These are phyloP conservation scores for Globisporangium barbulae DNA, from an alignment of 352 stramenopile genomes.

Conservation along the genomic window DNA sequence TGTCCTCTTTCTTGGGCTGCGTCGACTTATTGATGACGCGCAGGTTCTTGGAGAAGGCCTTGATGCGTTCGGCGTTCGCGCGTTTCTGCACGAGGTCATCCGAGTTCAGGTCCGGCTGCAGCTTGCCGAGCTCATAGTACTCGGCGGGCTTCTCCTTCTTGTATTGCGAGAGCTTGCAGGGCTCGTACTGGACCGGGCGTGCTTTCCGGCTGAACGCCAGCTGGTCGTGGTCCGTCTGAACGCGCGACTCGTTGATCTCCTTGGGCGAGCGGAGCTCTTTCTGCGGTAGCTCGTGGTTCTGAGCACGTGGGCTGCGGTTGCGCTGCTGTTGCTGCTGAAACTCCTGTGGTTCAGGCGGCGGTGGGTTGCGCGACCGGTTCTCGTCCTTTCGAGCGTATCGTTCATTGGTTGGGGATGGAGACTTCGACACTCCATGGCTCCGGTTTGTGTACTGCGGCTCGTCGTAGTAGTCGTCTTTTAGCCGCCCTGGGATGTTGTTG, in stretches of 20 bases:
- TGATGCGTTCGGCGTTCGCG: slow-evolving; percentile 73
- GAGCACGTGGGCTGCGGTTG: slow-evolving; percentile 5
- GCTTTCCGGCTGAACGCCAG: slow-evolving; percentile 78
- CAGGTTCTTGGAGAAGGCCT: slow-evolving; percentile 81
- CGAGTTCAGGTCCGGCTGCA: slow-evolving; percentile 83
- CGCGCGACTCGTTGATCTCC: slow-evolving; percentile 59
- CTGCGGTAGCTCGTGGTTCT: slow-evolving; percentile 1
- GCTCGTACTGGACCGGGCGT: slow-evolving; percentile 71
- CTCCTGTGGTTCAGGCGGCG: background rate
- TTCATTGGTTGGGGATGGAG: slow-evolving; percentile 10
- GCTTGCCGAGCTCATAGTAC: slow-evolving; percentile 89
- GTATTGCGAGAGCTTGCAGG: slow-evolving; percentile 85
- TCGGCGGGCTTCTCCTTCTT: slow-evolving; percentile 78
- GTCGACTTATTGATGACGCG: slow-evolving; percentile 68
- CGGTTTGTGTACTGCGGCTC: slow-evolving; percentile 14
- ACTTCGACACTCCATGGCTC: background rate
- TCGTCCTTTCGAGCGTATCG: slow-evolving; percentile 4
- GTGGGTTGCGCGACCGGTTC: background rate
- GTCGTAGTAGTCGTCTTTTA: slow-evolving; percentile 31
- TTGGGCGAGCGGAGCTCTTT: slow-evolving; percentile 42
- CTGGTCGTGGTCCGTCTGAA: slow-evolving; percentile 58
- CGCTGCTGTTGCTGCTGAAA: slow-evolving; percentile 5
- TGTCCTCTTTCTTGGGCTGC: slow-evolving; percentile 28
- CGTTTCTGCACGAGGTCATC: slow-evolving; percentile 79
- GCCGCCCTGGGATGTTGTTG: slow-evolving; percentile 25